Base-by-base conservation (phyloP, 352 stramenopile species). In the Globisporangium polare region DNA sequence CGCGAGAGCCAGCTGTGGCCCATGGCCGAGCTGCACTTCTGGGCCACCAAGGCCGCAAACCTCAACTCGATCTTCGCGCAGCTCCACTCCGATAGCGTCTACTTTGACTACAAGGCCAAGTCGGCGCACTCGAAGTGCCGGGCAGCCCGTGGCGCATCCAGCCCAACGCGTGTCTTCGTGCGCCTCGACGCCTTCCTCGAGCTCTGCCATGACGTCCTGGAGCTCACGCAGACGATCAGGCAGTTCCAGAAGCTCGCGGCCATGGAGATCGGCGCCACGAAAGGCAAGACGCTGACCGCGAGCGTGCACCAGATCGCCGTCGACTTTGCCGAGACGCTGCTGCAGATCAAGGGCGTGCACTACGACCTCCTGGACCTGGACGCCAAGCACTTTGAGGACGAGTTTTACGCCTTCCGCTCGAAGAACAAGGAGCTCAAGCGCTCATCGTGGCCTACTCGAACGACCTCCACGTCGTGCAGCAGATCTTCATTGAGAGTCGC, bases 101-200 rank as follows among this genome's bases (percentile, higher is more conserved):
- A 97, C 68, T 97, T 97, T 59, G 87, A 96, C 63, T 97, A 97
- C 80, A 97, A 97, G 62, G 86, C 82, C 3, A 90, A 89, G 45
- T 92, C 88, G 0, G n/a, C n/a, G n/a, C n/a, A 75, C 80, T 74
- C 0, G 86, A 97, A 33, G 88, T 91, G 2, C 89, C 89, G 0
- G 69, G 76, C 7, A 97, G 97, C 52, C 86, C 88, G 24, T 98
- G 92, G 90, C 77, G 82, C 2, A 86, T 97, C 26, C 90, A 96
- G 62, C 97, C 97, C 70, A 96, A 97, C 52, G 90, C 90, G 13
- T 45, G n/a, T 98, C 1, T 98, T 98, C 60, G 72, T 96, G 49
- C 86, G 92, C 0, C 65, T 98, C 0, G 92, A 98, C 58, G 77
- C 80, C 15, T 97, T 97, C 68, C 74, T 97, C 2, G 92, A 98